Evolutionary conservation across 305 asterid genomes (phyloP), one percentile per base, ranked within the genome.

Genomic region (Fraxinus albicans): DNA sequence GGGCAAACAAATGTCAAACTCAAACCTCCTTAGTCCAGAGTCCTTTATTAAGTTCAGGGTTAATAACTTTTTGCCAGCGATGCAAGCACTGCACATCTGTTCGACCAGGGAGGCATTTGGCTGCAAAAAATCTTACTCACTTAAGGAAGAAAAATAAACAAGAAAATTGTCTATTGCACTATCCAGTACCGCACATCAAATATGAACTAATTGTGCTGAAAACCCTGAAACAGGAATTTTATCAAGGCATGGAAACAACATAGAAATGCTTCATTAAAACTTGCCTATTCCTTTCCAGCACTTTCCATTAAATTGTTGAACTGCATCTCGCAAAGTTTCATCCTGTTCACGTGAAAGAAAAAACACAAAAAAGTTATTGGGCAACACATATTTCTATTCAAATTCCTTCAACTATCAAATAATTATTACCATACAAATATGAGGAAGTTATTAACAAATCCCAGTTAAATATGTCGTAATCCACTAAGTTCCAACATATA

Each of bases 61-160:
- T 77, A 17, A 91, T 84, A 88, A 93, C 97, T 73, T 93, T 90
- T 82, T 86, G 92, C 94, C 93, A 93, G 1, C 95, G 93, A 79
- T 91, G 97, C 86, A 90, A 81, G 86, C 97, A 93, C 73, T 89
- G 97, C 2, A 89, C 91, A 42, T 89, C 92, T 47, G 92, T 84
- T 85, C 94, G 90, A 77, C 87, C 88, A 15, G 90, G 88, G 42
- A 93, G 85, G 79, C 87, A 84, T 13, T 83, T 81, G 8, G 94
- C 97, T 93, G 88, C 83, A 84, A 77, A 75, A 19, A 1, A 35
- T 25, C 23, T n/a, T 35, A 69, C 47, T 50, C 38, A 19, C 15
- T 29, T 60, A 19, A 75, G 15, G 63, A 70, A 80, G 67, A 33
- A 42, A 63, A 60, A 60, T 8, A 21, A 60, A 21, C 31, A 21